Conservation (phyloP, 768 basidiomycete genomes). For the Rhodotorula toruloides region DNA sequence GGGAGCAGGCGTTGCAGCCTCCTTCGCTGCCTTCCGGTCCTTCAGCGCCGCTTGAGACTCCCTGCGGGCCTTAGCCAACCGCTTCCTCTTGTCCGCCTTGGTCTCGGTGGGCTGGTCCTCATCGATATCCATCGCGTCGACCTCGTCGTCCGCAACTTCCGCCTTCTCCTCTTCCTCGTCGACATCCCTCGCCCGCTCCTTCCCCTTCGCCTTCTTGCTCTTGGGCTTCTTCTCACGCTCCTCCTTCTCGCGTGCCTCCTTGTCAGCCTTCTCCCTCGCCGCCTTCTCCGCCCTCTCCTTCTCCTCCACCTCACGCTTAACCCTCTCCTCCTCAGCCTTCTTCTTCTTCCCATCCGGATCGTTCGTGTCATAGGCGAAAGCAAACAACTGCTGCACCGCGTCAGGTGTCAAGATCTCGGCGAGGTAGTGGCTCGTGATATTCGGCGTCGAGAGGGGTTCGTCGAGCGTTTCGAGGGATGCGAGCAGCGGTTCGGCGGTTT, state of each 20-base stretch:
- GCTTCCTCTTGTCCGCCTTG: not conserved
- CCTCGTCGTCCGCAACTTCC: not conserved
- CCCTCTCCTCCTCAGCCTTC: not conserved
- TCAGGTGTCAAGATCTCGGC: not conserved
- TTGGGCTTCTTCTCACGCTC: not conserved
- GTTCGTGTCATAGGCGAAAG: not conserved
- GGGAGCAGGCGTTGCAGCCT: not conserved
- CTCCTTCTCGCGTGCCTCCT: not conserved
- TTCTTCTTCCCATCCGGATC: conserved; percentile 6
- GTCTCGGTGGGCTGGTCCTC: not conserved
- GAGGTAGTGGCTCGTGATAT: conserved; percentile 22
- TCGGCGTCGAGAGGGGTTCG: conserved; percentile 46
- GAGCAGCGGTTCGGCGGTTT: conserved; percentile 50
- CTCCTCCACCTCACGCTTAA: not conserved
- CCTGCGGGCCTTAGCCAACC: not conserved
- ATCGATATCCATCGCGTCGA: not conserved
- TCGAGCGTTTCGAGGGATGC: conserved; percentile 43
- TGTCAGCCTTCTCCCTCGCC: not conserved
- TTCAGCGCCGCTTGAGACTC: not conserved
- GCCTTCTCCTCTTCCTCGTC: not conserved
- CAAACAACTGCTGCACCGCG: not conserved
- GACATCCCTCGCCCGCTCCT: not conserved
- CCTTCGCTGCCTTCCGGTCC: not conserved
- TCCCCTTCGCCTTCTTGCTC: not conserved
- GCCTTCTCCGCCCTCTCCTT: not conserved